Evolutionary conservation across 2,329 filamentous ascomycete genomes (phyloP).

Genomic region (Pseudogymnoascus sp.): DNA sequence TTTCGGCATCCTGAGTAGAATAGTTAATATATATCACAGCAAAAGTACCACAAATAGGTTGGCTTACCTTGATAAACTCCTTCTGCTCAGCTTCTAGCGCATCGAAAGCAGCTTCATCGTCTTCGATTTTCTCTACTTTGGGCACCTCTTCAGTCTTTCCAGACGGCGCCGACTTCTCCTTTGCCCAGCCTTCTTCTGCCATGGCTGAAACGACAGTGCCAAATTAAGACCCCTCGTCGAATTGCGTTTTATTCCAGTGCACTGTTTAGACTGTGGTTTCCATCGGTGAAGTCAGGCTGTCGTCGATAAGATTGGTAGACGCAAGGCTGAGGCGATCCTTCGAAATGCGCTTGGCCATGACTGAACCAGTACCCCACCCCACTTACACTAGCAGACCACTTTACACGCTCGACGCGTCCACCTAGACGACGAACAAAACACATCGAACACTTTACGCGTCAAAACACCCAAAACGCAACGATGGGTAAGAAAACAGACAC

Average conservation of each 20-base stretch:
- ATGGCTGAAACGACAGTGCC: constrained; percentile 16
- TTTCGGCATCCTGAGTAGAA: constrained; percentile 71
- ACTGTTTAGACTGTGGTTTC: neutral
- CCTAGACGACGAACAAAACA: constrained; percentile 3
- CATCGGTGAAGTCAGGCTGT: neutral
- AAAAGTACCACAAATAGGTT: neutral
- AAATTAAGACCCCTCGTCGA: neutral
- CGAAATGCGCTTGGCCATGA: neutral
- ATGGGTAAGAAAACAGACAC: constrained; percentile 16
- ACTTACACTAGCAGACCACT: constrained; percentile 11
- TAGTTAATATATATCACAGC: neutral
- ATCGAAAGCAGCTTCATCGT: constrained; percentile 70
- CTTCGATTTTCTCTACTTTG: constrained; percentile 28
- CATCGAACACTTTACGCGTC: neutral
- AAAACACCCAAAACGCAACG: constrained; percentile 11
- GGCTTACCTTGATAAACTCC: constrained; percentile 74
- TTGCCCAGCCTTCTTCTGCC: constrained; percentile 9
- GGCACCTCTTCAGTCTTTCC: constrained; percentile 20
- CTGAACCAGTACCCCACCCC: constrained; percentile 1
- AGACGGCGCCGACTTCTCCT: constrained; percentile 1
- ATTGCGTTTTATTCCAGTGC: neutral
- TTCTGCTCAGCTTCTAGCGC: constrained; percentile 77
- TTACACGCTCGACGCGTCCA: constrained; percentile 19
- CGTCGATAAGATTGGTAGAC: neutral
- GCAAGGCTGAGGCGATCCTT: constrained; percentile 7